phyloP scores from a whole-genome alignment of 2,329 filamentous ascomycete species.

The Hirsutella minnesotensis region DNA sequence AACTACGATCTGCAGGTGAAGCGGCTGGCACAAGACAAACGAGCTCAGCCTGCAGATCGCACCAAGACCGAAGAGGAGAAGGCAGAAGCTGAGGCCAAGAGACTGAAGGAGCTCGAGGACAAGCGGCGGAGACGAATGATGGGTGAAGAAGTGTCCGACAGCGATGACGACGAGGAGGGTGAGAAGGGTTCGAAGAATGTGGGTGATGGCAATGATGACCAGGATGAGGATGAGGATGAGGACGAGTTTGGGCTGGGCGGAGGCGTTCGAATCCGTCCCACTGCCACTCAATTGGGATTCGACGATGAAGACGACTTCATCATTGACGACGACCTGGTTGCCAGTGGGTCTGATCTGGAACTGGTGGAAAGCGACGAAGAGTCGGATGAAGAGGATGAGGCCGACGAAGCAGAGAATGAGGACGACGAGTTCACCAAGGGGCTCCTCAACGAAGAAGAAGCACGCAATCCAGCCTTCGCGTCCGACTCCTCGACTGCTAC shows the following conservation, averaged over 20 bases:
- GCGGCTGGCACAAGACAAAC: conserved; percentile 71
- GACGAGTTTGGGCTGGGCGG: conserved; percentile 49
- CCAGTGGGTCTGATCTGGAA: conserved; percentile 64
- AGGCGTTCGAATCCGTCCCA: conserved; percentile 44
- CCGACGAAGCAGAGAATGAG: conserved; percentile 37
- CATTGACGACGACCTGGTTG: conserved; percentile 79
- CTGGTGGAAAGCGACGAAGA: conserved; percentile 41
- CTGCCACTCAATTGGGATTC: conserved; percentile 54
- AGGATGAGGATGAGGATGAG: conserved; percentile 29
- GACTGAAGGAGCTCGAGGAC: conserved; percentile 70
- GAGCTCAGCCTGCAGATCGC: conserved; percentile 73
- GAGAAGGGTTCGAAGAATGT: conserved; percentile 22
- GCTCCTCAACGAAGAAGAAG: conserved; percentile 47
- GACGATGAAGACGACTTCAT: conserved; percentile 93
- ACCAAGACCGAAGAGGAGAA: conserved; percentile 88
- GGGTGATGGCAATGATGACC: conserved; percentile 20
- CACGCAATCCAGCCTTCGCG: conserved; percentile 39
- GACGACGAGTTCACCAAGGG: conserved; percentile 66
- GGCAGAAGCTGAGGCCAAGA: conserved; percentile 62
- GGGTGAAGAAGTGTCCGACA: conserved; percentile 60
- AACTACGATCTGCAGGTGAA: conserved; percentile 80
- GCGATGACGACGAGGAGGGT: conserved; percentile 42
- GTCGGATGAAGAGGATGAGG: conserved; percentile 21
- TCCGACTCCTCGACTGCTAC: conserved; percentile 29
- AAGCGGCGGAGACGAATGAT: conserved; percentile 78